Base-by-base conservation (phyloP, 768 basidiomycete genomes). In the Podaxis sp. region DNA sequence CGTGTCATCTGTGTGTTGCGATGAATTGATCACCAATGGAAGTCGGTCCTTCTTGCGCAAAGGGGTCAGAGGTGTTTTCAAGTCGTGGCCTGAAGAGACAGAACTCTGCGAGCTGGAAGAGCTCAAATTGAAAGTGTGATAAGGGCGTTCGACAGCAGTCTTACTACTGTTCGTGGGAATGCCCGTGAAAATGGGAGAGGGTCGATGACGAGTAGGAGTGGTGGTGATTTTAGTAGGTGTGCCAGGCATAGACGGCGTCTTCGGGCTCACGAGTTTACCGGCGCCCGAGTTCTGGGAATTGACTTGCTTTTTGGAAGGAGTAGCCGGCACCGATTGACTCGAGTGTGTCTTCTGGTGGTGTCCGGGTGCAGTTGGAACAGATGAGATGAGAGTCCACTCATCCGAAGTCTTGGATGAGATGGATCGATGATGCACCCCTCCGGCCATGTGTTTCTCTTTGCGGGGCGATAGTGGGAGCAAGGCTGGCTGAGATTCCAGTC, bases 101-200 rank as follows among this genome's bases (percentile, higher is more conserved):
- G 57, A 50, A 33, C 49, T 59, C 17, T 38, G 49, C 22, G 59
- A 53, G 12, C 53, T 61, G 19, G 60, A 61, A 17, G 60, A 36
- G 29, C 60, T 61, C 17, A 43, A 46, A 12, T 61, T 55, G 22
- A 43, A 43, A 12, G 29, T 55, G 24, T 54, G 60, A 36, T 25
- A n/a, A 2, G 29, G 15, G 15, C 11, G 41, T 43, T 33, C 40
- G 41, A 17, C 41, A 55, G 22, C 11, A n/a, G 40, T 46, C 52
- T 24, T 41, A 24, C 24, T 36, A 54, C 41, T 47, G 38, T n/a
- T 19, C 12, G 41, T 46, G n/a, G 53, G 27, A 17, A 61, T 37
- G 29, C 52, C 53, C 13, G 52, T 46, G 29, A 47, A 29, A 9
- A 60, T 60, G 41, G 59, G 60, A 3, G 60, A 61, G 15, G 60